Percentiles rank a stretch among this genome's conserved stretches.
These are phyloP conservation scores for Xylaria sp. DNA, from an alignment of 2,329 filamentous ascomycete genomes.

Conservation along the genomic window DNA sequence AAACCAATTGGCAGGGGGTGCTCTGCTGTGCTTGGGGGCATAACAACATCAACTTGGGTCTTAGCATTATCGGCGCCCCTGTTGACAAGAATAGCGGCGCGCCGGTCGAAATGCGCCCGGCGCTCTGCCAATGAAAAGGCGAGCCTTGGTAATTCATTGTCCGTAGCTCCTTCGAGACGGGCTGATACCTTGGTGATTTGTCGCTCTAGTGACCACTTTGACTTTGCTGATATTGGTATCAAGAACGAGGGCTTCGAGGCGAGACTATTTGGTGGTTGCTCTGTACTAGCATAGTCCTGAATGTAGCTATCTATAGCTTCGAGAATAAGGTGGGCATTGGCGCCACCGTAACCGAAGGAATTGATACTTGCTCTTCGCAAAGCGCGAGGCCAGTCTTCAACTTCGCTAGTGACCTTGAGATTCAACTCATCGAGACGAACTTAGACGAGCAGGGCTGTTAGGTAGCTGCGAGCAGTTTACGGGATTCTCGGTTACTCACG, in stretches of 20 bases:
- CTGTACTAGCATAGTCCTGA: neutral
- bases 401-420: neutral
- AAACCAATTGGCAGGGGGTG: conserved; percentile 25
- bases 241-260: no score
- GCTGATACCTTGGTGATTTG: no score
- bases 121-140: neutral
- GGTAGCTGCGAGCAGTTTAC: neutral
- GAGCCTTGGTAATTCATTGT: neutral
- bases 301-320: neutral
- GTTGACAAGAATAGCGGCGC: no score
- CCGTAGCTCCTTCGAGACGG: no score
- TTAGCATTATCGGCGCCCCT: no score
- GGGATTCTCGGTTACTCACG: neutral
- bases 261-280: no score
- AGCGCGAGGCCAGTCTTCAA: neutral
- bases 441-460: neutral
- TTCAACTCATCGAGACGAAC: neutral
- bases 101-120: no score
- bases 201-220: no score
- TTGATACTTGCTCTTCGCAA: conserved; percentile 4
- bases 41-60: no score
- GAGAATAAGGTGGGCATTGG: conserved; percentile 5
- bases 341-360: conserved; percentile 9
- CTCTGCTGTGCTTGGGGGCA: no score
- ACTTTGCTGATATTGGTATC: no score